Conservation (phyloP, 2,329 filamentous ascomycete species). For the Colletotrichum sublineola region DNA sequence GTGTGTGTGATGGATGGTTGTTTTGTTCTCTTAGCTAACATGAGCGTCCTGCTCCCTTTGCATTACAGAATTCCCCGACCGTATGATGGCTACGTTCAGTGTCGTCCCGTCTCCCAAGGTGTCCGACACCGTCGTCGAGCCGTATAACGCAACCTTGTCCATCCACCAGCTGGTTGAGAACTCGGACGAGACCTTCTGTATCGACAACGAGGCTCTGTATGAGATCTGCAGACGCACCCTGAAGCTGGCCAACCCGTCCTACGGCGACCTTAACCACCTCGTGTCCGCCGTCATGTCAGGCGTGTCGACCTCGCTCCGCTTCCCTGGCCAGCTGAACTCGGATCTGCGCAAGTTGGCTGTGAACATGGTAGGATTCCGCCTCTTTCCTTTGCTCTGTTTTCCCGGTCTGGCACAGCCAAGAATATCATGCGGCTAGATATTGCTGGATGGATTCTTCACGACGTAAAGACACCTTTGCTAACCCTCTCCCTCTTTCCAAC, state of each 20-base stretch:
- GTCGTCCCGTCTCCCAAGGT: slow-evolving; percentile 99
- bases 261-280: slow-evolving; percentile 99
- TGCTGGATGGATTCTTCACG: too few species aligned
- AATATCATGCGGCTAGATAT: too few species aligned
- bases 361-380: slow-evolving; percentile 82
- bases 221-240: slow-evolving; percentile 99
- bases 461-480: too few species aligned
- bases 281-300: slow-evolving; percentile 99
- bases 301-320: slow-evolving; percentile 97
- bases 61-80: slow-evolving; percentile 88
- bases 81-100: slow-evolving; percentile 99
- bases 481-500: too few species aligned
- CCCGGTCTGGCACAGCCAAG: too few species aligned
- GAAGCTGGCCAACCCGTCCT: slow-evolving; percentile 98
- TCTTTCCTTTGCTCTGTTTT: too few species aligned
- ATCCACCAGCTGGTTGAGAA: slow-evolving; percentile 99
- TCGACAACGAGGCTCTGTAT: slow-evolving; percentile 99
- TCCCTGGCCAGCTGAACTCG: slow-evolving; percentile 99
- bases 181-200: slow-evolving; percentile 99
- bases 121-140: slow-evolving; percentile 99
- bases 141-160: slow-evolving; percentile 99
- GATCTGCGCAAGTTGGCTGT: slow-evolving; percentile 99
- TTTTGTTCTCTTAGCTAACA: too few species aligned
- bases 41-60: too few species aligned
- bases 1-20: too few species aligned